Evolutionary conservation across 2,329 filamentous ascomycete genomes (phyloP).

Genomic region (Orbilia brochopaga): DNA sequence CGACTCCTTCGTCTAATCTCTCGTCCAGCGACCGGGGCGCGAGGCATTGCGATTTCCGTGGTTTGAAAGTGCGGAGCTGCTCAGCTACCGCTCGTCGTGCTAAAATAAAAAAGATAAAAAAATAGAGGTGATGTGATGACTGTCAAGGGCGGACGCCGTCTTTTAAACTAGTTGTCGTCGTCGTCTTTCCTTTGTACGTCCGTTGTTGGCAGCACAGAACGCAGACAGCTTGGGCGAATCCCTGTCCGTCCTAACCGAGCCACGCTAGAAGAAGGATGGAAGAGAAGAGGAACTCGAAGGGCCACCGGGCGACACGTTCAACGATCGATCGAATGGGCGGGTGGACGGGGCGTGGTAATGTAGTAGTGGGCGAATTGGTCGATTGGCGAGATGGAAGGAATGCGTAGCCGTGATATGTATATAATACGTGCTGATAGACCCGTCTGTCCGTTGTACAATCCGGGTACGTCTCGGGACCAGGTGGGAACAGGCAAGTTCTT

Average conservation of each 20-base stretch:
- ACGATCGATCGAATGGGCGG: too few relatives aligned
- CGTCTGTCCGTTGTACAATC: too few relatives aligned
- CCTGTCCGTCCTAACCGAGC: constrained; percentile 47
- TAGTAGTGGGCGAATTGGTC: too few relatives aligned
- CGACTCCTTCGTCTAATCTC: constrained; percentile 55
- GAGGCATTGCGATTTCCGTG: constrained; percentile 52
- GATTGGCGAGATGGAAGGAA: too few relatives aligned
- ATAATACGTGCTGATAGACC: constrained; percentile 5
- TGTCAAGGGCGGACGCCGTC: too few relatives aligned
- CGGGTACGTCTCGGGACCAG: constrained; percentile 13
- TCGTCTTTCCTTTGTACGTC: constrained; percentile 9
- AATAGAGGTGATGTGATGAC: too few relatives aligned
- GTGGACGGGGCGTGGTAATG: too few relatives aligned
- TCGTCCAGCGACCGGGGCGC: constrained; percentile 54
- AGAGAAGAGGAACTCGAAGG: too few relatives aligned
- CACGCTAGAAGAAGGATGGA: constrained; percentile 26
- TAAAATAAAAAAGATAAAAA: constrained; percentile 39
- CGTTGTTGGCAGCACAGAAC: constrained; percentile 6
- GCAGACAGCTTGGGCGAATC: constrained; percentile 28
- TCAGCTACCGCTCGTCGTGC: constrained; percentile 39
- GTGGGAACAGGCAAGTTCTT: constrained; percentile 42
- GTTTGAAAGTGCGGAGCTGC: constrained; percentile 19
- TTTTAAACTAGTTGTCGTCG: background rate
- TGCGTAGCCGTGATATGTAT: too few relatives aligned
- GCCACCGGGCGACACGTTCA: too few relatives aligned